phyloP scores from a whole-genome alignment of 805 yeast genomes.

The Teunomyces barrocoloradensis region DNA sequence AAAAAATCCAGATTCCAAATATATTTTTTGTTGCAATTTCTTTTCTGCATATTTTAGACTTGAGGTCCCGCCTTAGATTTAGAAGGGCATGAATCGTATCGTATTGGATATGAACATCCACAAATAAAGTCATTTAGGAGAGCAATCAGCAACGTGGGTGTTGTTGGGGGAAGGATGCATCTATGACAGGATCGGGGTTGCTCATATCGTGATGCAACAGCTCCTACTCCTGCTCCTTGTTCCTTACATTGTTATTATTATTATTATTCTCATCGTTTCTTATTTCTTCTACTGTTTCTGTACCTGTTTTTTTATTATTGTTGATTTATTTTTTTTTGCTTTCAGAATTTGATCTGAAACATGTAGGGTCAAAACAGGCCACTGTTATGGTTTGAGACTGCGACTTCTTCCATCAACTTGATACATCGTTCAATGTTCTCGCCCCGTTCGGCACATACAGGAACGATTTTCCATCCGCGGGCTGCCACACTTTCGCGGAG shows the following conservation, averaged over 20 bases:
- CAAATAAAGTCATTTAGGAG: background rate
- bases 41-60: background rate
- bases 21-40: background rate
- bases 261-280: too few relatives aligned
- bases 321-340: background rate
- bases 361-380: background rate
- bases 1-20: background rate
- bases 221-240: too few relatives aligned
- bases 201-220: too few relatives aligned
- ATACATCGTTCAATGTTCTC: conserved; percentile 74
- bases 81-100: background rate
- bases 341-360: background rate
- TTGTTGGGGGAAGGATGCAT: background rate
- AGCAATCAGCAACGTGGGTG: background rate
- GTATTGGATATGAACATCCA: background rate
- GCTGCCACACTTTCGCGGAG: conserved; percentile 46
- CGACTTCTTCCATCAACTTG: conserved; percentile 65
- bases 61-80: background rate
- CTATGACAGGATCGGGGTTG: too few relatives aligned
- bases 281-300: background rate
- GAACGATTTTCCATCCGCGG: conserved; percentile 66
- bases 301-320: background rate
- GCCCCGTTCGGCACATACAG: conserved; percentile 75
- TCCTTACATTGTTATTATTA: background rate
- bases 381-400: conserved; percentile 12